A percentile compares a stretch with the other conserved stretches of the same genome.
These are phyloP conservation scores for Panicum hallii DNA, from an alignment of 202 grass and related monocot genomes.

Conservation along the genomic window DNA sequence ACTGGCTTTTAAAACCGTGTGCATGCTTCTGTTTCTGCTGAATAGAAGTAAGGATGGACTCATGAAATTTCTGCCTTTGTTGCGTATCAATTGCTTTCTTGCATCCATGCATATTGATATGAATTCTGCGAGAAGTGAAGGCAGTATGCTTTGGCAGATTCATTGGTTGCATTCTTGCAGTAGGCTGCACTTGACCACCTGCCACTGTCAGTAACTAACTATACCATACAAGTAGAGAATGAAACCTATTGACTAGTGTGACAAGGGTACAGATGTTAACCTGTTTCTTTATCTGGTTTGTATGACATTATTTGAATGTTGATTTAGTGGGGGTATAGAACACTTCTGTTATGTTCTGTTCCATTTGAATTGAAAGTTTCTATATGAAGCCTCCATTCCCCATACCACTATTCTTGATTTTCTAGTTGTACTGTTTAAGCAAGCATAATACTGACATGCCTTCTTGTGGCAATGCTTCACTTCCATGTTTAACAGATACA, in stretches of 20 bases:
- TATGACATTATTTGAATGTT: neutral
- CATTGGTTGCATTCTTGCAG: neutral
- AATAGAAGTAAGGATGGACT: slow-evolving; percentile 13
- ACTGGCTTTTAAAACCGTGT: neutral
- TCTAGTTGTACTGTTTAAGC: neutral
- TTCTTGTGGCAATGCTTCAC: slow-evolving; percentile 17
- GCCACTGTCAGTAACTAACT: neutral
- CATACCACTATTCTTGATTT: neutral
- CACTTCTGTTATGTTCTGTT: neutral
- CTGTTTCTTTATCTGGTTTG: slow-evolving; percentile 12
- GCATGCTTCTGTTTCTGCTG: neutral
- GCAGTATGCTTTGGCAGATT: neutral
- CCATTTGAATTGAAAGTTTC: neutral
- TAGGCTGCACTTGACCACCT: slow-evolving; percentile 10
- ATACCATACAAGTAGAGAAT: neutral
- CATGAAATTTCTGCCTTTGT: neutral
- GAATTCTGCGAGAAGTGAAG: neutral
- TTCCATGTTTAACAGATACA: slow-evolving; percentile 59
- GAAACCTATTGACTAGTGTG: neutral
- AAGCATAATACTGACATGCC: slow-evolving; percentile 8
- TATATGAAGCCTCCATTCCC: neutral
- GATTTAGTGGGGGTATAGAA: neutral
- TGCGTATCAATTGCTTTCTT: neutral
- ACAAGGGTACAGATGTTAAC: slow-evolving; percentile 12
- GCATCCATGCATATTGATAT: neutral